Base-by-base conservation (phyloP, 1,139 yeast genomes). In the Lodderomyces metapsilosis region DNA sequence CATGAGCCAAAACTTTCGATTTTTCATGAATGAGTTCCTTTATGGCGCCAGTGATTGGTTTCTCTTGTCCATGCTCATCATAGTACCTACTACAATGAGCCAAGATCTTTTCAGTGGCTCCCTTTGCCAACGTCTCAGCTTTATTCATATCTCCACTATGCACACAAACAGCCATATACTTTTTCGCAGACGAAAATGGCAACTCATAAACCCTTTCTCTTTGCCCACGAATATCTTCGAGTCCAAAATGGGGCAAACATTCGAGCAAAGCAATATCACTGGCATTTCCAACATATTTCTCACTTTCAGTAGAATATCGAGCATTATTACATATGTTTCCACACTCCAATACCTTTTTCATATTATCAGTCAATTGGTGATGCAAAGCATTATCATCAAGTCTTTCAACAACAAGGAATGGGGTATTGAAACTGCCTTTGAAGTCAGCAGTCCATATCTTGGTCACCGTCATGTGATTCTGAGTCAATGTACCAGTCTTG, bases 401-500 rank as follows among this genome's bases (percentile, higher is more conserved):
- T 55, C 72, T 74, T 49, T 74, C 80, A 40, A 82, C 68, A n/a
- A 70, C 65, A 46, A 80, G 56, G 44, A 62, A 71, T 4, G 76
- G 76, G 35, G 63, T 59, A 46, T 68, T 66, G 45, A 71, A 68
- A 33, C 74, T 71, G n/a, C 76, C 75, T 18, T 76, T 71, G 79
- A 84, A 84, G 50, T 80, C 91, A 35, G 80, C 70, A 11, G 95
- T 74, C 95, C 96, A 91, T 13, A 88, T 56, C 53, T 87, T 85
- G 22, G 92, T 84, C 8, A 88, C 89, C 3, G 97, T 86, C 95
- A 92, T 88, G 59, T 85, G 94, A 62, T 92, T 92, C 63, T 87
- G 88, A 20, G 98, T 92, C 51, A 91, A 74, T 2, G 98, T 92
- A 47, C 98, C 98, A 2, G 98, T 91, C 57, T 91, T 91, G 66